These are phyloP conservation scores for Tolypocladium album DNA, from an alignment of 2,329 filamentous ascomycete species.

Conservation along the genomic window DNA sequence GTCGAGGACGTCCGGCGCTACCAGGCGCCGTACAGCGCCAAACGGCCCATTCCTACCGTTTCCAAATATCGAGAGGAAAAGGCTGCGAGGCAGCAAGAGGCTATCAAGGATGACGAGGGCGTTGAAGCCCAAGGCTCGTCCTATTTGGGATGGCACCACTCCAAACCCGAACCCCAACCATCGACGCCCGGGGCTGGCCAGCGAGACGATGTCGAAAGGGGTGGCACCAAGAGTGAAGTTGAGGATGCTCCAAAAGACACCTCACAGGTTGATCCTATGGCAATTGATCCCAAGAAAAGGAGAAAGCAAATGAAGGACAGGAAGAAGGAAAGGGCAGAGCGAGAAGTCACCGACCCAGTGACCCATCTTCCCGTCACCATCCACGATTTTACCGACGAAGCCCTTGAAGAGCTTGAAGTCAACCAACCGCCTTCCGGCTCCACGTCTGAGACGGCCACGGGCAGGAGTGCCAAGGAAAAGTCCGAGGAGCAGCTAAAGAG, in stretches of 20 bases:
- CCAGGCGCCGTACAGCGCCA: slow-evolving; percentile 28
- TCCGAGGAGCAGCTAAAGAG: slow-evolving; percentile 23
- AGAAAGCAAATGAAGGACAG: slow-evolving; percentile 36
- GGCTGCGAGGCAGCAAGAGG: slow-evolving; percentile 29
- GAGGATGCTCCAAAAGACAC: slow-evolving; percentile 18
- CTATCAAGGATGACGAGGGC: slow-evolving; percentile 19
- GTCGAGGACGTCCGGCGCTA: slow-evolving; percentile 26
- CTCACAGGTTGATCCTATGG: slow-evolving; percentile 22
- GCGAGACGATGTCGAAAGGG: slow-evolving; percentile 2
- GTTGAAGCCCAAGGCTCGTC: slow-evolving; percentile 1
- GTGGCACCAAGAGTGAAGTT: slow-evolving; percentile 7
- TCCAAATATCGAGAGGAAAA: slow-evolving; percentile 36
- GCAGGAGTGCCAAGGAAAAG: slow-evolving; percentile 25
- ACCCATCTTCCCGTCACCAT: slow-evolving; percentile 60
- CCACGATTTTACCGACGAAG: slow-evolving; percentile 56
- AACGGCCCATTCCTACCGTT: slow-evolving; percentile 36
- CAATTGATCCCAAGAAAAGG: slow-evolving; percentile 32
- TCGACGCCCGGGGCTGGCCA: slow-evolving; percentile 2
- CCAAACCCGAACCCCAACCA: not conserved
- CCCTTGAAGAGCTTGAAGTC: slow-evolving; percentile 30
- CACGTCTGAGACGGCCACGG: slow-evolving; percentile 26
- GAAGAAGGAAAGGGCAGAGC: slow-evolving; percentile 33
- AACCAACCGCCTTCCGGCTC: slow-evolving; percentile 23
- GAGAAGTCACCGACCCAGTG: slow-evolving; percentile 60
- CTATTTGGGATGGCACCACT: not conserved